Evolutionary conservation across 2,329 filamentous ascomycete genomes (phyloP), one percentile per base, ranked within the genome.

Genomic region (Cryphonectria carpinicola): DNA sequence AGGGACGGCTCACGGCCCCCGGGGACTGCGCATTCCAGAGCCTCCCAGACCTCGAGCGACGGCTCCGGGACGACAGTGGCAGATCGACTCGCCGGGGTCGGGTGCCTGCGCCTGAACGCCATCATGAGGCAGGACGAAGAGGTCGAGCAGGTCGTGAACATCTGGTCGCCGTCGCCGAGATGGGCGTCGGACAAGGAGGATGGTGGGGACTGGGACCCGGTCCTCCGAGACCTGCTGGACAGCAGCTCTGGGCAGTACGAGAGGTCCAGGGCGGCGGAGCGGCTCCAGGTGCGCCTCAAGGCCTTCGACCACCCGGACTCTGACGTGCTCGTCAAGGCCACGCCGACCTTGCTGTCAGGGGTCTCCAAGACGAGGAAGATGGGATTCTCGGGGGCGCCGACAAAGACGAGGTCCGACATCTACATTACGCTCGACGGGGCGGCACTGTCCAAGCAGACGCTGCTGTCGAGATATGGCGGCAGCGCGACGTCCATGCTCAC

Each of bases 351-450:
- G 19, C 88, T 99, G 19, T 92, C 97, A 66, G 91, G 92, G 66
- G 88, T 98, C 71, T 86, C 87, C 70, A 92, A 92, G 79, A 97
- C 95, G 0, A 92, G 87, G 76, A 96, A 96, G 79, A 95, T 98
- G 80, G 96, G 95, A 1, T 98, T 99, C 79, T 93, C 95, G 4
- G 95, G 95, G 17, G 95, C 95, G 1, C 95, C 96, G 0, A 94
- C 92, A 0, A 95, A 94, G 78, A 87, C 92, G 22, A 87, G 97
- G 76, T 98, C 94, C 14, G 97, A 99, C 79, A 98, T 99, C 66
- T 99, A 99, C 78, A 81, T 99, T 61, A 98, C 94, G 0, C 81
- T 99, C 64, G 89, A 90, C 70, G 90, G 94, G 73, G 93, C 94
- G 0, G 86, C 90, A n/a, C 84, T 99, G 35, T 90, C 92, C 25